Percentiles rank a stretch among this genome's conserved stretches.
phyloP scores from a whole-genome alignment of 768 basidiomycete species.

The Clavulina sp. region DNA sequence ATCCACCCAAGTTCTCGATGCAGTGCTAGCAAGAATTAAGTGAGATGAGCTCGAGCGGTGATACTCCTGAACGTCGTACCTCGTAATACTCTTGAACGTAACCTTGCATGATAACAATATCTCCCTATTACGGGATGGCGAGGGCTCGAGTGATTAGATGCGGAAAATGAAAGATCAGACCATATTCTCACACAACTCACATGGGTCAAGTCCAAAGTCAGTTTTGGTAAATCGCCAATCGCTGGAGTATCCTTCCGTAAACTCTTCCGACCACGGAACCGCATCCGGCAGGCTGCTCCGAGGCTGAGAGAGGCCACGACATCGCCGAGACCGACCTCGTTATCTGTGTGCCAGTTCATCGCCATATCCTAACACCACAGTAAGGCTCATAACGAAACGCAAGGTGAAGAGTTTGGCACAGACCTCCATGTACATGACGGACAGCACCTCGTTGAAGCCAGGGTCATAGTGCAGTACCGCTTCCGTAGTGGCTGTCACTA shows the following conservation, averaged over 20 bases:
- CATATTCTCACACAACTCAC: too few species aligned
- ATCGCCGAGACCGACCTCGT: constrained; percentile 7
- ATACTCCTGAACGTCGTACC: constrained; percentile 2
- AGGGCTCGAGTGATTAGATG: too few species aligned
- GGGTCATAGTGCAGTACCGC: neutral
- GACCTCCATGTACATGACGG: constrained; percentile 8
- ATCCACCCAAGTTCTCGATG: neutral
- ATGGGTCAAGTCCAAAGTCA: constrained; percentile 5
- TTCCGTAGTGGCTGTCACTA: neutral
- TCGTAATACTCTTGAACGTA: constrained; percentile 6
- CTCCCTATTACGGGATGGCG: constrained; percentile 3
- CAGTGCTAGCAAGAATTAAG: neutral
- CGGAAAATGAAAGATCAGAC: neutral
- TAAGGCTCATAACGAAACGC: neutral
- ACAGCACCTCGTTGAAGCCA: constrained; percentile 11
- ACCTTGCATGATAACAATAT: constrained; percentile 11
- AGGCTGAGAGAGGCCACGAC: constrained; percentile 10
- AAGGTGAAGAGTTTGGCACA: neutral
- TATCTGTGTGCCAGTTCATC: constrained; percentile 8
- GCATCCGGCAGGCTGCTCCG: constrained; percentile 7
- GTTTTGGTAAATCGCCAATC: too few species aligned
- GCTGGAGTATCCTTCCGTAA: neutral
- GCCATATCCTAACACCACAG: neutral
- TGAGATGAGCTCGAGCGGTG: neutral
- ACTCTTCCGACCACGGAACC: constrained; percentile 3